Base-by-base conservation (phyloP, 306 rosid genomes). In the Lupinus albus region DNA sequence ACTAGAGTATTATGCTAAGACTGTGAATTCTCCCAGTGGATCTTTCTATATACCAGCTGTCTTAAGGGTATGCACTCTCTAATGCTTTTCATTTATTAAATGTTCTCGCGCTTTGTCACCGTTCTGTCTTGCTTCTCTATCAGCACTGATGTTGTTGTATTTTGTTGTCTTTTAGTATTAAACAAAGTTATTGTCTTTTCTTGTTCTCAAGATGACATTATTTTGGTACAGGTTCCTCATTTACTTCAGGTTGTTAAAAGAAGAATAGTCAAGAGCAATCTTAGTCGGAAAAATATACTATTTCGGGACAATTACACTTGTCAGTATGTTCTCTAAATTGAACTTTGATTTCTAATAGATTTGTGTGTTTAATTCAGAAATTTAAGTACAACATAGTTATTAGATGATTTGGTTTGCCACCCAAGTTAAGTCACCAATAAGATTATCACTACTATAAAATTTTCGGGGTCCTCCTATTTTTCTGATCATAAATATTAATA, bases 1-100 rank as follows among this genome's bases (percentile, higher is more conserved):
- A 6, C 90, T 92, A 55, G 98, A 92, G 81, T 92, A 92, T 76
- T 92, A 92, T 81, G 89, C 84, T 52, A 92, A 85, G 84, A 89
- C 98, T 11, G 96, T 92, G 65, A 92, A 82, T 71, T 92, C 96
- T 41, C 89, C 96, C 6, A 78, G 70, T 61, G 98, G 98, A 75
- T 87, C 96, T 65, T 92, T 78, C 85, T 87, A 89, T 72, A 92
- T 92, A 56, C 98, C 98, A 30, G 98, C 96, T 77, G 98, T 92
- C 35, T 82, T 89, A 76, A 78, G 96, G 92, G 98, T 92, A 83
- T 55, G 83, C 53, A 45, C 32, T n/a, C 4, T 3, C 10, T n/a
- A n/a, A 15, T 57, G 35, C 76, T 35, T 28, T 61, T 46, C 58
- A 44, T 74, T 48, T 14, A 73, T 64, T 48, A 25, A 47, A 51